phyloP scores from a whole-genome alignment of 73 alveolate species.

The Paramecium octaurelia region DNA sequence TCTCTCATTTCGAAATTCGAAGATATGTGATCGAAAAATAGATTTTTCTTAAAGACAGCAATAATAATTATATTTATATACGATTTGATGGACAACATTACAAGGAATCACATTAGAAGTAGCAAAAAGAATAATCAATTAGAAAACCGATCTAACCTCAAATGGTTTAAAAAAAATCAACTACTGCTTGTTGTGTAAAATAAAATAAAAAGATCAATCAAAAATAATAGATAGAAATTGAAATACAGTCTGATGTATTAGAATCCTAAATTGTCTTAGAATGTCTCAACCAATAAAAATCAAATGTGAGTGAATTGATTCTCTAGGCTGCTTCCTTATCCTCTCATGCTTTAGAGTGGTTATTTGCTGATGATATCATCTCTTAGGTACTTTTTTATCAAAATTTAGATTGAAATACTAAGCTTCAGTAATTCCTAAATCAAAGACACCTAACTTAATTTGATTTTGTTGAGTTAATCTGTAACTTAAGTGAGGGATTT shows the following conservation, averaged over 20 bases:
- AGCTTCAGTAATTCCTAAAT: background rate
- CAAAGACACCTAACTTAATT: background rate
- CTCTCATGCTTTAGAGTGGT: background rate
- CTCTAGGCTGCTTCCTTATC: background rate
- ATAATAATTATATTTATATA: background rate
- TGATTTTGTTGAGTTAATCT: background rate
- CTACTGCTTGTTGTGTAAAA: background rate
- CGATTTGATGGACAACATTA: background rate
- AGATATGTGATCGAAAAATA: background rate
- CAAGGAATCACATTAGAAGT: background rate
- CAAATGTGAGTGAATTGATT: background rate
- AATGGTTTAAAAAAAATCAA: background rate
- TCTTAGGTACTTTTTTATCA: background rate
- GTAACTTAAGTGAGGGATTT: background rate
- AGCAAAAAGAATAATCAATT: background rate
- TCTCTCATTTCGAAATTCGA: background rate
- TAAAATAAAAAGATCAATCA: background rate
- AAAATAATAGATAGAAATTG: background rate
- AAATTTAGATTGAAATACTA: background rate
- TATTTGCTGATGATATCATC: background rate
- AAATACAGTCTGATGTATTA: background rate
- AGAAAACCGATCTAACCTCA: background rate
- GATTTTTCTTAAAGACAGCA: background rate
- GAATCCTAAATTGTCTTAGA: background rate
- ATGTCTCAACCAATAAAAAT: background rate